Conservation (phyloP, 129 eudicot genomes). For the Logfia minima region DNA sequence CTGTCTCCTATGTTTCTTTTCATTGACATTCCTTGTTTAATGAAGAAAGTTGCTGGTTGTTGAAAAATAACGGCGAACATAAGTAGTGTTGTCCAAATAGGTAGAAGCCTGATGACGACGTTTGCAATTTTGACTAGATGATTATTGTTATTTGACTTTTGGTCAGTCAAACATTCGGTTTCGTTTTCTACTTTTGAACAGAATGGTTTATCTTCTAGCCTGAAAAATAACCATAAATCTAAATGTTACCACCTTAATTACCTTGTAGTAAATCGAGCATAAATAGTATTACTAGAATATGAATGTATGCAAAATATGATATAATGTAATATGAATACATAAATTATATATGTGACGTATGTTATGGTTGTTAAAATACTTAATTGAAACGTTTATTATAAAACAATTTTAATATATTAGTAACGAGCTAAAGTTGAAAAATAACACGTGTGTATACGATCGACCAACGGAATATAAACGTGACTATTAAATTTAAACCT, state of each 20-base stretch:
- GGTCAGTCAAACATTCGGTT: constrained; percentile 19
- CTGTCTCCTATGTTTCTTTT: constrained; percentile 65
- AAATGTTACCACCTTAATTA: neutral
- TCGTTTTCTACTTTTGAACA: constrained; percentile 33
- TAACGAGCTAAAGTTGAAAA: neutral
- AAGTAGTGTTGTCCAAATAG: constrained; percentile 79
- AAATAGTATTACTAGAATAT: neutral
- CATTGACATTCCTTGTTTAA: constrained; percentile 96
- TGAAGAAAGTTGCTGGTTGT: constrained; percentile 90
- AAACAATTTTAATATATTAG: neutral
- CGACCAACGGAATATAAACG: neutral
- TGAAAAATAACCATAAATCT: constrained; percentile 12
- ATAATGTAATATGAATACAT: neutral
- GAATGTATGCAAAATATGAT: neutral
- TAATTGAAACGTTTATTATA: neutral
- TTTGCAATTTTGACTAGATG: constrained; percentile 44
- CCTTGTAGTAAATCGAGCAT: neutral
- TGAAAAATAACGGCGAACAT: constrained; percentile 97
- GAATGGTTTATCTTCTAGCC: constrained; percentile 68
- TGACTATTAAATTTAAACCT: neutral
- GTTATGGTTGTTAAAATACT: neutral
- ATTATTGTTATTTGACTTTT: constrained; percentile 27
- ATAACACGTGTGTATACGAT: neutral
- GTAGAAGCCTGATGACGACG: constrained; percentile 59
- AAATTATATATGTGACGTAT: neutral